Base-by-base conservation (phyloP, 1,139 yeast genomes). In the Geotrichum restrictum region DNA sequence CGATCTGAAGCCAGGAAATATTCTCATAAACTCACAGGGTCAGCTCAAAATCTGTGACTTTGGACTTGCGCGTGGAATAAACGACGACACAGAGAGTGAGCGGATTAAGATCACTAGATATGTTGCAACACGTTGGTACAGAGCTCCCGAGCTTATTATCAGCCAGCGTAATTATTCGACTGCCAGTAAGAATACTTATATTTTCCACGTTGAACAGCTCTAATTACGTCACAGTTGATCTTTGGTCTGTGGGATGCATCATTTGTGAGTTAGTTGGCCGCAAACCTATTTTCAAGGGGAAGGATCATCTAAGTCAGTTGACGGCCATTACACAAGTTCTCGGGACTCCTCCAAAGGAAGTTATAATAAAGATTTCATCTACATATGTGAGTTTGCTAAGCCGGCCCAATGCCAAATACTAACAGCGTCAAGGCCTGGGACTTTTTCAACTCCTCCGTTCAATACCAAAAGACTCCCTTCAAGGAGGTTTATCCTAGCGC, bases 231-330 rank as follows among this genome's bases (percentile, higher is more conserved):
- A 83, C 67, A 82, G 86, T 89, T 52, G 98, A 89, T 67, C 77
- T 89, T 59, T 89, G 98, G 98, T 87, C 96, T 0, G 91, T 87
- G 18, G 98, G 97, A 1, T 89, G 97, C 70, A 88, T 89, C 49
- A 73, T 89, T 55, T 96, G 95, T 0, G 98, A 89, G 66, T 72
- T 89, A 51, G 72, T 87, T 19, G 93, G 95, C 3, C 83, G 96
- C 0, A 80, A 80, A 59, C 95, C 97, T 1, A 72, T 89, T 19
- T 89, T 89, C 67, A 80, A 87, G 59, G 97, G 97, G 10, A 79
- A 80, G 61, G 93, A 86, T 69, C 85, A 87, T 60, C 87, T 83
- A 21, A 95, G 87, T 65, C 97, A 89, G 66, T 71, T 89, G 65
- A 83, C 83, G 62, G 87, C 83, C 65, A 88, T 89, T 46, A 72